Percentiles rank a stretch among this genome's conserved stretches.
Conservation (phyloP, 2,329 filamentous ascomycete genomes). For the Trichoderma sp. region DNA sequence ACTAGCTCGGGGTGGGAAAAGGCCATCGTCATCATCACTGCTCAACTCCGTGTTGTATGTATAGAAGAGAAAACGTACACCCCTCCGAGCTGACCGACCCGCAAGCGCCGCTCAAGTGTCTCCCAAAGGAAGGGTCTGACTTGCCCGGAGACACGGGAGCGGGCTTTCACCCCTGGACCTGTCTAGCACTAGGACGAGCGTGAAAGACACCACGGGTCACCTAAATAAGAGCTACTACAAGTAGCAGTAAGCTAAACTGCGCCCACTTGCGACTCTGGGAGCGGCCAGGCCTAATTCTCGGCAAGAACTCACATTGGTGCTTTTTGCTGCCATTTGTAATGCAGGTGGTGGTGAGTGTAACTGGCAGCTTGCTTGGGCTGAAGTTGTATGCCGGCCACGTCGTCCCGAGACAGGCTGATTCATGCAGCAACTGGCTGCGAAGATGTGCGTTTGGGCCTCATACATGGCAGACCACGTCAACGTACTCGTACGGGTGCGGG, state of each 20-base stretch:
- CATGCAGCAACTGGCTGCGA: neutral
- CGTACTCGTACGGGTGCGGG: neutral
- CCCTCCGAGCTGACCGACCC: slow-evolving; percentile 14
- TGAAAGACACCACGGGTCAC: neutral
- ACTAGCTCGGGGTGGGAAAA: neutral
- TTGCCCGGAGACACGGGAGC: slow-evolving; percentile 19
- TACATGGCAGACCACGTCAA: neutral
- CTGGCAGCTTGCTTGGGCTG: neutral
- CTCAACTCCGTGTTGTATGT: neutral
- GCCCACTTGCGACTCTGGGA: neutral
- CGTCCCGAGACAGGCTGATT: neutral
- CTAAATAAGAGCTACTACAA: neutral
- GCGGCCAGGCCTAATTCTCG: neutral
- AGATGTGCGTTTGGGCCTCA: neutral
- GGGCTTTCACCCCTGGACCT: slow-evolving; percentile 5
- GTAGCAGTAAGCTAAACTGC: neutral
- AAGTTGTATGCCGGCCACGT: neutral
- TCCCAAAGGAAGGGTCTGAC: slow-evolving; percentile 13
- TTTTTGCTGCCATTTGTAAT: neutral
- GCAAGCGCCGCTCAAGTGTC: neutral
- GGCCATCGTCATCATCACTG: slow-evolving; percentile 10
- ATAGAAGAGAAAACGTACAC: neutral
- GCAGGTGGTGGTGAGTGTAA: neutral
- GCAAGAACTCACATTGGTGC: neutral
- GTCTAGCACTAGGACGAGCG: slow-evolving; percentile 4